Evolutionary conservation across 2,329 filamentous ascomycete genomes (phyloP).

Genomic region (Coniochaeta sp.): DNA sequence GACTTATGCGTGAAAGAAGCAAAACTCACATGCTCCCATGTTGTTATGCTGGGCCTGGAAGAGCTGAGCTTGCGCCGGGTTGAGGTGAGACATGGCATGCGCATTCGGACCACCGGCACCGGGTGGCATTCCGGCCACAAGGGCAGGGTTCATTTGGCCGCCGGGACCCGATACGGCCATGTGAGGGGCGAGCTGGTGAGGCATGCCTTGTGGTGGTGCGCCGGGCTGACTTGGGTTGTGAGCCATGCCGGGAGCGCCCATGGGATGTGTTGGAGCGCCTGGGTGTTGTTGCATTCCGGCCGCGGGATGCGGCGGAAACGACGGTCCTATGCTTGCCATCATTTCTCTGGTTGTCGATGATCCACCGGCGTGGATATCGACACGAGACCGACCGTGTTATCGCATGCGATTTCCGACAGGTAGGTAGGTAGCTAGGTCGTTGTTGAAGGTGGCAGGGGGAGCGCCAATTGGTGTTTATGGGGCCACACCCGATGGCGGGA

Average conservation of each 20-base stretch:
- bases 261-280: slow-evolving; percentile 59
- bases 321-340: slow-evolving; percentile 64
- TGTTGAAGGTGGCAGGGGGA: slow-evolving; percentile 1
- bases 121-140: slow-evolving; percentile 73
- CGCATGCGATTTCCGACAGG: slow-evolving; percentile 32
- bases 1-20: not conserved
- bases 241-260: slow-evolving; percentile 50
- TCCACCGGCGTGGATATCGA: slow-evolving; percentile 56
- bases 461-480: not conserved
- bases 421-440: slow-evolving; percentile 1
- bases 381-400: slow-evolving; percentile 34
- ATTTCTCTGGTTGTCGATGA: slow-evolving; percentile 46
- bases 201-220: slow-evolving; percentile 55
- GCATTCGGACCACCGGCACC: slow-evolving; percentile 55
- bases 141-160: slow-evolving; percentile 64
- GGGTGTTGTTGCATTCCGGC: slow-evolving; percentile 65
- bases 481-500: slow-evolving; percentile 1
- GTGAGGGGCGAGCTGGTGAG: slow-evolving; percentile 60
- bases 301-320: slow-evolving; percentile 57
- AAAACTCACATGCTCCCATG: slow-evolving; percentile 25
- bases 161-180: slow-evolving; percentile 64
- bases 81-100: slow-evolving; percentile 67
- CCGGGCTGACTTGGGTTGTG: slow-evolving; percentile 66
- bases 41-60: slow-evolving; percentile 48
- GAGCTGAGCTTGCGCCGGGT: slow-evolving; percentile 51